These are phyloP conservation scores for Dactylonectria estremocensis DNA, from an alignment of 2,329 filamentous ascomycete genomes.

Conservation along the genomic window DNA sequence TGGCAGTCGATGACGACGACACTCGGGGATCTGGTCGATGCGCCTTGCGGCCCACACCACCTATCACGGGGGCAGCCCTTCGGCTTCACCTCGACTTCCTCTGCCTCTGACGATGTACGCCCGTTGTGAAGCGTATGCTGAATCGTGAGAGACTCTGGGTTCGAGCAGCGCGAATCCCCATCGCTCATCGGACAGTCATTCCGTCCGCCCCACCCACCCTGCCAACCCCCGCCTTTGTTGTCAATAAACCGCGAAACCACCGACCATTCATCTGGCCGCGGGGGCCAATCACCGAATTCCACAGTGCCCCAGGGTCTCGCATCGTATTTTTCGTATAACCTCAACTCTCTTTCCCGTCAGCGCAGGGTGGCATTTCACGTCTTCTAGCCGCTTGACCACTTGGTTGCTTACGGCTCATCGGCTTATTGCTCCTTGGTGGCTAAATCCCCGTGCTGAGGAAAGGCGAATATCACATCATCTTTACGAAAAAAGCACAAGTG, in stretches of 20 bases:
- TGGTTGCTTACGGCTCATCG: too few relatives aligned
- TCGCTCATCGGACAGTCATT: background rate
- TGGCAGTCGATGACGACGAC: constrained; percentile 1
- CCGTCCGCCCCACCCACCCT: too few relatives aligned
- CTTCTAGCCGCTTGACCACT: background rate
- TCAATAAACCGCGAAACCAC: background rate
- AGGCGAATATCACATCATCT: background rate
- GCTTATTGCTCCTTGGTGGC: background rate
- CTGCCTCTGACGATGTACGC: constrained; percentile 1
- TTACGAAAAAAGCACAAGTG: background rate
- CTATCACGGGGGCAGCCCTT: too few relatives aligned
- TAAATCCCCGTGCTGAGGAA: too few relatives aligned
- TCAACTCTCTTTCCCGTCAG: background rate
- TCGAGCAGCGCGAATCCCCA: background rate
- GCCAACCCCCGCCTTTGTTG: background rate
- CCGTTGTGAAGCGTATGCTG: background rate
- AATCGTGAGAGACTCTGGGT: background rate
- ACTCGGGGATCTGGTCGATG: background rate
- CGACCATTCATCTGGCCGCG: background rate
- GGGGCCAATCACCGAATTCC: too few relatives aligned
- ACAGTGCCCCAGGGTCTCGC: background rate
- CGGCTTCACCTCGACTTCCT: background rate
- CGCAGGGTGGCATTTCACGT: background rate
- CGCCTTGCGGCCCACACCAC: background rate
- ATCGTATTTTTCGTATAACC: background rate